A percentile compares a stretch with the other conserved stretches of the same genome.
These are phyloP conservation scores for Diplogelasinospora grovesii DNA, from an alignment of 495 filamentous ascomycete genomes.

Conservation along the genomic window DNA sequence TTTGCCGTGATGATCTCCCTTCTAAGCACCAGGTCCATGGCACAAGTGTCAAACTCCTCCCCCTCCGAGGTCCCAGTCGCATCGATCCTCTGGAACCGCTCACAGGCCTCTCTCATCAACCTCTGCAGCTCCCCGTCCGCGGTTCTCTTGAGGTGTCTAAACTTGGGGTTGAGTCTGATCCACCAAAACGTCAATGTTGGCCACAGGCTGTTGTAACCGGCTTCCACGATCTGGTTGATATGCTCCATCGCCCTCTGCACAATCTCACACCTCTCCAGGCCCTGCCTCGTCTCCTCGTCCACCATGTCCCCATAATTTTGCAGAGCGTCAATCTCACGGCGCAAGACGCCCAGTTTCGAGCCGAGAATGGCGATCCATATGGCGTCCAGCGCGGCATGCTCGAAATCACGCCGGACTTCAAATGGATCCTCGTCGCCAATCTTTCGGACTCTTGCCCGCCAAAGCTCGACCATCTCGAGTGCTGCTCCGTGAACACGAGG, in stretches of 20 bases:
- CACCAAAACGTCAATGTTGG: not conserved
- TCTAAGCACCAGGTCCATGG: constrained; percentile 30
- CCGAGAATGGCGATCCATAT: constrained; percentile 30
- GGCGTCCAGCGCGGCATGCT: constrained; percentile 25
- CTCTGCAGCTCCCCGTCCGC: constrained; percentile 13
- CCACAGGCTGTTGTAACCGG: not conserved
- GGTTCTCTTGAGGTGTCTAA: constrained; percentile 14
- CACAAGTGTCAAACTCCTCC: constrained; percentile 24
- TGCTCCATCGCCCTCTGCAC: constrained; percentile 5
- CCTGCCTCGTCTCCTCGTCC: not conserved
- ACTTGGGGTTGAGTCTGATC: constrained; percentile 6
- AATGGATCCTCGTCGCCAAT: constrained; percentile 14
- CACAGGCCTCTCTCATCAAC: constrained; percentile 12
- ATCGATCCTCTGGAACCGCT: constrained; percentile 10
- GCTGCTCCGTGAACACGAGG: constrained; percentile 22
- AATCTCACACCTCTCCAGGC: not conserved
- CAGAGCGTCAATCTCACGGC: constrained; percentile 10
- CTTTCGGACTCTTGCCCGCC: constrained; percentile 4
- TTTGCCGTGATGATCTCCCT: constrained; percentile 20
- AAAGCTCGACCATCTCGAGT: constrained; percentile 24
- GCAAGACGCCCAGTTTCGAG: constrained; percentile 13
- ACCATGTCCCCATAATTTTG: not conserved
- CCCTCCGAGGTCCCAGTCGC: constrained; percentile 3
- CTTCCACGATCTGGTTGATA: constrained; percentile 5
- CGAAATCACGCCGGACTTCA: constrained; percentile 20